A percentile compares a stretch with the other conserved stretches of the same genome.
Conservation (phyloP, 2,329 filamentous ascomycete species). For the Xylaria sp. region DNA sequence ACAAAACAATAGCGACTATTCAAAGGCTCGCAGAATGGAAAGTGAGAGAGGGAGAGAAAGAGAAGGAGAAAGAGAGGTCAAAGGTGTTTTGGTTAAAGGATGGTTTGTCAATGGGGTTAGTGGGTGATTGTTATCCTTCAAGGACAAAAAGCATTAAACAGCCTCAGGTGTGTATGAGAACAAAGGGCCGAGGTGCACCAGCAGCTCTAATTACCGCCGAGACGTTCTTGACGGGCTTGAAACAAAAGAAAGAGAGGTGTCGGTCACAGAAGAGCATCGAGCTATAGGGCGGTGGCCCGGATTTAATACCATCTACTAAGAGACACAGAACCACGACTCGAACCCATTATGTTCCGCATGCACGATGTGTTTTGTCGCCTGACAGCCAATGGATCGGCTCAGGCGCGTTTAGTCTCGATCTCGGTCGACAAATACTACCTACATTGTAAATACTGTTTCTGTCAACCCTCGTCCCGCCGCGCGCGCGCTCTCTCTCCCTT, state of each 20-base stretch:
- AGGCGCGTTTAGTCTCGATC: constrained; percentile 44
- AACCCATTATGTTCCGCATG: constrained; percentile 43
- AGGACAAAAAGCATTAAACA: constrained; percentile 40
- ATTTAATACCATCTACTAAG: constrained; percentile 36
- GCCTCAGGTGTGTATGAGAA: constrained; percentile 21
- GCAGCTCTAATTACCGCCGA: constrained; percentile 44
- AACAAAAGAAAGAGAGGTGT: constrained; percentile 37
- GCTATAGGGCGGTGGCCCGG: constrained; percentile 30
- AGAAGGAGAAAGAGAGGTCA: not conserved
- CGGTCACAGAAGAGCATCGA: constrained; percentile 20
- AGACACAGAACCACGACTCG: constrained; percentile 19
- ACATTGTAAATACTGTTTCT: constrained; percentile 9
- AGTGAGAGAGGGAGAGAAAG: not conserved
- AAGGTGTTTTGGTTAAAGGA: not conserved
- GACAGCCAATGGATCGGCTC: constrained; percentile 44
- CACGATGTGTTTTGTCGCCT: constrained; percentile 38
- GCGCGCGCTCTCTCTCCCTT: constrained; percentile 22
- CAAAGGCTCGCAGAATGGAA: constrained; percentile 24
- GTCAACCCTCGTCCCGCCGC: constrained; percentile 17
- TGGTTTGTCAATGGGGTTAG: constrained; percentile 23
- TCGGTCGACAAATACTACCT: constrained; percentile 36
- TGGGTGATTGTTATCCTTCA: constrained; percentile 43
- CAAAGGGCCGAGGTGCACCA: constrained; percentile 39
- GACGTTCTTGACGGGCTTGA: constrained; percentile 30
- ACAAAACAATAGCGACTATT: constrained; percentile 33